Evolutionary conservation across 2,329 filamentous ascomycete species (phyloP).

Genomic region (Epichloe elymi): DNA sequence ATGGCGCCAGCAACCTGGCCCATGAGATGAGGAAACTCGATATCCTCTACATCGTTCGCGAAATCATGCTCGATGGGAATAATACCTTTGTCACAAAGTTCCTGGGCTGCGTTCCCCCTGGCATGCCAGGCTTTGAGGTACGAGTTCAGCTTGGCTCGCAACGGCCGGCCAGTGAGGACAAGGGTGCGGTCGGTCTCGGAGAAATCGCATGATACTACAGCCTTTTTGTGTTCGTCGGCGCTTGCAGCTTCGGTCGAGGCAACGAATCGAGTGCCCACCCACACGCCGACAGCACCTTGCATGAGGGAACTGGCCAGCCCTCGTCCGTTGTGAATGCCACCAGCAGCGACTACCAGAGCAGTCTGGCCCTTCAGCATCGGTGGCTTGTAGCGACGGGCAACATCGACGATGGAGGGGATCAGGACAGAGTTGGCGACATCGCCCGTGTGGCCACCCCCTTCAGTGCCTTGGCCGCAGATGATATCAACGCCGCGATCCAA

Average conservation of each 20-base stretch:
- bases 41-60: slow-evolving; percentile 58
- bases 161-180: slow-evolving; percentile 67
- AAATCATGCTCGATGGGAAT: slow-evolving; percentile 75
- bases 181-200: slow-evolving; percentile 73
- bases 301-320: slow-evolving; percentile 71
- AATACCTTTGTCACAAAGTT: slow-evolving; percentile 61
- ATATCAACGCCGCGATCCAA: slow-evolving; percentile 79
- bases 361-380: slow-evolving; percentile 53
- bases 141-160: slow-evolving; percentile 70
- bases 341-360: slow-evolving; percentile 77
- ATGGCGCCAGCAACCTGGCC: slow-evolving; percentile 81
- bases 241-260: slow-evolving; percentile 71
- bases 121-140: slow-evolving; percentile 75
- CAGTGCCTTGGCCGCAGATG: slow-evolving; percentile 82
- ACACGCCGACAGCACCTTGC: slow-evolving; percentile 78
- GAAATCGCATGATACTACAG: slow-evolving; percentile 66
- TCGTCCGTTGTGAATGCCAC: slow-evolving; percentile 73
- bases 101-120: slow-evolving; percentile 62
- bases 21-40: slow-evolving; percentile 85
- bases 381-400: slow-evolving; percentile 59
- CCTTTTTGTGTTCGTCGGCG: slow-evolving; percentile 69
- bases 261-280: slow-evolving; percentile 91
- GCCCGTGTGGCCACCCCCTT: slow-evolving; percentile 88
- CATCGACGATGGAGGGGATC: slow-evolving; percentile 76
- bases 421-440: slow-evolving; percentile 77